A percentile compares a stretch with the other conserved stretches of the same genome.
phyloP scores from a whole-genome alignment of 129 eudicot species.

The Arctium lappa region DNA sequence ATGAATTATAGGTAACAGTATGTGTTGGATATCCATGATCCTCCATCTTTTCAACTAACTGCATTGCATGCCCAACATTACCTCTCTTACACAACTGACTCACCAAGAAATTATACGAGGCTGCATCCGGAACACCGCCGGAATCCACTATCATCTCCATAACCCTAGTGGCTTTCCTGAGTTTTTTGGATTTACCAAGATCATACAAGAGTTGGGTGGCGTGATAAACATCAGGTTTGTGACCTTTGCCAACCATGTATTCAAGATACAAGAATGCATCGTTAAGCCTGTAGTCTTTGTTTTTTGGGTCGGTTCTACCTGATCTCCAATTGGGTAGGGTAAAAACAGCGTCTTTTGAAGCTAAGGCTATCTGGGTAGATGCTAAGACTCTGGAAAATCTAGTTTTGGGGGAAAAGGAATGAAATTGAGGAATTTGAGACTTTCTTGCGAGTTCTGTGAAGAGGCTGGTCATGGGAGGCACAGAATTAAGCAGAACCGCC shows the following conservation, averaged over 20 bases:
- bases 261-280: conserved; percentile 79
- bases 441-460: conserved; percentile 34
- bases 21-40: conserved; percentile 63
- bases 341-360: conserved; percentile 47
- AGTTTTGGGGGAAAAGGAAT: conserved; percentile 28
- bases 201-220: conserved; percentile 74
- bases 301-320: conserved; percentile 46
- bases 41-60: conserved; percentile 76
- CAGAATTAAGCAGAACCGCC: conserved; percentile 56
- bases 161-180: conserved; percentile 62
- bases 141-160: conserved; percentile 83
- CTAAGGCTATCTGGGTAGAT: conserved; percentile 40
- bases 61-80: conserved; percentile 76
- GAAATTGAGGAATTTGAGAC: conserved; percentile 34
- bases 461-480: conserved; percentile 49
- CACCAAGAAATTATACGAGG: conserved; percentile 60
- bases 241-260: conserved; percentile 80
- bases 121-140: conserved; percentile 55
- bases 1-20: conserved; percentile 64
- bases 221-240: conserved; percentile 64
- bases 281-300: conserved; percentile 53
- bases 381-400: conserved; percentile 43
- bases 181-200: conserved; percentile 58
- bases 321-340: conserved; percentile 73
- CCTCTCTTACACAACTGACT: conserved; percentile 66